Conservation (phyloP, 768 basidiomycete species). For the Amanita pallidorosea region DNA sequence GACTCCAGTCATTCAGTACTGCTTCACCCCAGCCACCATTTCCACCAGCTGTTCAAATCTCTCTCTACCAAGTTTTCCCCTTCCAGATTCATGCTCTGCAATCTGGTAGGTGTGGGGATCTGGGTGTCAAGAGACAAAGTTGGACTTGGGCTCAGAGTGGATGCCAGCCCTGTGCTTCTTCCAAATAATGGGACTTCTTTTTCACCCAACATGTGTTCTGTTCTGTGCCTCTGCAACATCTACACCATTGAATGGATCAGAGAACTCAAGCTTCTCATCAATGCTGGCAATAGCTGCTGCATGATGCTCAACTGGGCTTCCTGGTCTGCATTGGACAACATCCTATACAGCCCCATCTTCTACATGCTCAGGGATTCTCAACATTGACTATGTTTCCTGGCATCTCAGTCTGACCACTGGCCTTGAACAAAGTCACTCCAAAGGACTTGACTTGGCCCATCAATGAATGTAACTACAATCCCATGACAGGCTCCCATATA, state of each 20-base stretch:
- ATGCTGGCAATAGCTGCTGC: constrained; percentile 6
- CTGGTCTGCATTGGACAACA: constrained; percentile 8
- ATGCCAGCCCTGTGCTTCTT: constrained; percentile 3
- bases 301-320: constrained; percentile 5
- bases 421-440: no score
- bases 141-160: no score
- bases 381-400: no score
- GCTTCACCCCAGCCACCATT: not conserved
- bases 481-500: no score
- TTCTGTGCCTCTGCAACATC: constrained; percentile 7
- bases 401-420: no score
- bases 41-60: not conserved
- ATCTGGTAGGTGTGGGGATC: no score
- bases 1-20: not conserved
- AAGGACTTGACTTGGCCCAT: no score
- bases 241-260: constrained; percentile 5
- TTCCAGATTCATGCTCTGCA: not conserved
- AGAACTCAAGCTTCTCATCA: constrained; percentile 7
- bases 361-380: not conserved
- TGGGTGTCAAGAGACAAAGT: no score
- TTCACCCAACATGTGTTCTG: constrained; percentile 2
- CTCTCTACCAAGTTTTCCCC: not conserved
- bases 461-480: no score
- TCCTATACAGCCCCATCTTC: constrained; percentile 5
- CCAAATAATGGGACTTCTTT: constrained; percentile 2